A percentile compares a stretch with the other conserved stretches of the same genome.
Conservation (phyloP, 768 basidiomycete genomes). For the Royoungia palumana region DNA sequence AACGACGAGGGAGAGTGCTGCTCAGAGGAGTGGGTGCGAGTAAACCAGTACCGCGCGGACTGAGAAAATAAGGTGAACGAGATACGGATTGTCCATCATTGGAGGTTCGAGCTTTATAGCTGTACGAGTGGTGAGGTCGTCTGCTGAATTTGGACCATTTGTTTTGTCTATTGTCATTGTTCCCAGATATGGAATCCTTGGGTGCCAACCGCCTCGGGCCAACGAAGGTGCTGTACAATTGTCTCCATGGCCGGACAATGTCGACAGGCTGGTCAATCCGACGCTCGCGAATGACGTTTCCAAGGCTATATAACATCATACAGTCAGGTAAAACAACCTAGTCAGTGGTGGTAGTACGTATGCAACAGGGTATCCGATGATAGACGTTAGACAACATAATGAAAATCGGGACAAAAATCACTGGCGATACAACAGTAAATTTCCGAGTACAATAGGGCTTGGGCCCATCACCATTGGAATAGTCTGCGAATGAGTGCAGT, state of each 20-base stretch:
- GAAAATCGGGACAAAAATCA: constrained; percentile 24
- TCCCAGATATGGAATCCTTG: constrained; percentile 1
- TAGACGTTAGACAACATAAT: constrained; percentile 26
- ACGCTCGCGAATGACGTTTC: neutral
- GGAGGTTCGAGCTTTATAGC: constrained; percentile 16
- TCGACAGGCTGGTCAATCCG: neutral
- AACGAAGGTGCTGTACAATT: constrained; percentile 3
- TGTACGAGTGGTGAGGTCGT: neutral
- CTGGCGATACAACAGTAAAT: constrained; percentile 28
- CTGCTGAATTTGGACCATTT: constrained; percentile 8
- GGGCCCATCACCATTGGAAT: constrained; percentile 40
- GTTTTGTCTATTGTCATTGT: constrained; percentile 15
- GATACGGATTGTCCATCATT: neutral
- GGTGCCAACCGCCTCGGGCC: constrained; percentile 1
- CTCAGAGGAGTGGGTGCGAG: constrained; percentile 18
- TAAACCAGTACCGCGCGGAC: constrained; percentile 21
- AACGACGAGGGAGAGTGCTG: constrained; percentile 17
- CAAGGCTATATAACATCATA: constrained; percentile 21
- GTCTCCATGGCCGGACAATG: constrained; percentile 4
- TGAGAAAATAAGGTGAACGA: constrained; percentile 1
- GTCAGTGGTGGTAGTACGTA: constrained; percentile 34
- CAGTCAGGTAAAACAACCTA: constrained; percentile 26
- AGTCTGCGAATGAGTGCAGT: constrained; percentile 48
- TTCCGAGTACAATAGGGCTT: constrained; percentile 18
- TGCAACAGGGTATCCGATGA: constrained; percentile 36